Base-by-base conservation (phyloP, 805 yeast species). In the Ogataea corticis region DNA sequence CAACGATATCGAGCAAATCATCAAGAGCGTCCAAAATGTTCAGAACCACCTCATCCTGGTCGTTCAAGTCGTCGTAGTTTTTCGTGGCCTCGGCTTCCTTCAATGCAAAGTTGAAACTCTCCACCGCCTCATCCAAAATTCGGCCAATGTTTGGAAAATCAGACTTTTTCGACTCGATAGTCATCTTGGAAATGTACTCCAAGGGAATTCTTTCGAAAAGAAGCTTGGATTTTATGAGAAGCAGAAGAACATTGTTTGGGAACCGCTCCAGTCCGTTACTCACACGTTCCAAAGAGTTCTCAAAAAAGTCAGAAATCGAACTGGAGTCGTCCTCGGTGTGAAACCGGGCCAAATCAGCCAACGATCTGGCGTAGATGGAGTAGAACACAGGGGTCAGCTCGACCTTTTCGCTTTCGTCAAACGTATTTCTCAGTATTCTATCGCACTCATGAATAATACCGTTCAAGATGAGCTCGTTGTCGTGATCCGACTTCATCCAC, bases 381-480 rank as follows among this genome's bases (percentile, higher is more conserved):
- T 87, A 85, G 61, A 90, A 87, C 35, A 70, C 72, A 29, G 77
- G 79, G 21, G 76, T 72, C 21, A 77, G 46, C 42, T 37, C 31
- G 30, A 54, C 41, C 17, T 58, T 57, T 7, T 70, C 67, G 4
- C 67, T 59, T 37, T 57, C 49, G 3, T 63, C 50, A 29, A 58
- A 54, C 19, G 69, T 52, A 45, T 74, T 72, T 60, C 91, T 72
- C 52, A 90, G 71, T 28, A 89, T 62, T 40, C 95, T 69, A 58
- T 92, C 97, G 68, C 96, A 86, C 62, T 92, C 97, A 57, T 91
- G 96, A n/a, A 92, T 77, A 4, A 91, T 75, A 18, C 97, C 97
- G 57, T 90, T 86, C 46, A 86, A 61, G 29, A 86, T 75, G 49
- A 82, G 66, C 58, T 83, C 87, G 51, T 77, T 79, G 17, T 83